These are phyloP conservation scores for Botryosphaeria agaves DNA, from an alignment of 2,329 filamentous ascomycete genomes.

Conservation along the genomic window DNA sequence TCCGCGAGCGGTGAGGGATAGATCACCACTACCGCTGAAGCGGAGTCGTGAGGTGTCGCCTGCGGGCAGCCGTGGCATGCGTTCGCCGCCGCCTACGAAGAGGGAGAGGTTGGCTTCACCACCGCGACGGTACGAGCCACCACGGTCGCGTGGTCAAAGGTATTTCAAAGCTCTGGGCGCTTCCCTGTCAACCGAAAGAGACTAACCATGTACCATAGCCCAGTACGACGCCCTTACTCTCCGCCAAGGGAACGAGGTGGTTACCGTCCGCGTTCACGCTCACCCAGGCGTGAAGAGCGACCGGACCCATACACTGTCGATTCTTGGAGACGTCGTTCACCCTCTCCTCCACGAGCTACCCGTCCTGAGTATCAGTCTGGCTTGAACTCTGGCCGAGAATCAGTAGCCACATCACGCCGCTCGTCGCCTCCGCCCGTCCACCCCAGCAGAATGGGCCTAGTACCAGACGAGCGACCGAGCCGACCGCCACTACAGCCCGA, in stretches of 20 bases:
- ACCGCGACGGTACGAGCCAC: slow-evolving; percentile 26
- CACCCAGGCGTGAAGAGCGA: slow-evolving; percentile 33
- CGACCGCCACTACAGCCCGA: slow-evolving; percentile 14
- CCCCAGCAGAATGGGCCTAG: slow-evolving; percentile 31
- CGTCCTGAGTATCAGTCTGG: slow-evolving; percentile 20
- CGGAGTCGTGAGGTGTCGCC: slow-evolving; percentile 29
- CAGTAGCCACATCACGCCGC: slow-evolving; percentile 38
- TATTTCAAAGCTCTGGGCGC: slow-evolving; percentile 4
- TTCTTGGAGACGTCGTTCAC: slow-evolving; percentile 36
- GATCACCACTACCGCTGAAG: slow-evolving; percentile 25
- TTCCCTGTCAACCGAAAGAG: not conserved
- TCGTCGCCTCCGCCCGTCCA: slow-evolving; percentile 41
- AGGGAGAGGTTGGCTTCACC: slow-evolving; percentile 23
- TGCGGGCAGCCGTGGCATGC: slow-evolving; percentile 24
- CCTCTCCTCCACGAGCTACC: slow-evolving; percentile 29
- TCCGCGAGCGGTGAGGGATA: slow-evolving; percentile 16
- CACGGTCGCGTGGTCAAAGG: slow-evolving; percentile 21
- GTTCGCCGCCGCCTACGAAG: slow-evolving; percentile 23
- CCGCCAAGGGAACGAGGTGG: slow-evolving; percentile 21
- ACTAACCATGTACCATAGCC: slow-evolving; percentile 6
- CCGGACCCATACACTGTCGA: slow-evolving; percentile 29
- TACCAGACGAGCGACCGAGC: slow-evolving; percentile 13
- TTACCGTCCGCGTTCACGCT: slow-evolving; percentile 34
- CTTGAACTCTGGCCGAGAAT: slow-evolving; percentile 35
- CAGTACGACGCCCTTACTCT: slow-evolving; percentile 23